Percentiles rank a stretch among this genome's conserved stretches.
Conservation (phyloP, 2,329 filamentous ascomycete species). For the Bimuria novae-zelandiae region DNA sequence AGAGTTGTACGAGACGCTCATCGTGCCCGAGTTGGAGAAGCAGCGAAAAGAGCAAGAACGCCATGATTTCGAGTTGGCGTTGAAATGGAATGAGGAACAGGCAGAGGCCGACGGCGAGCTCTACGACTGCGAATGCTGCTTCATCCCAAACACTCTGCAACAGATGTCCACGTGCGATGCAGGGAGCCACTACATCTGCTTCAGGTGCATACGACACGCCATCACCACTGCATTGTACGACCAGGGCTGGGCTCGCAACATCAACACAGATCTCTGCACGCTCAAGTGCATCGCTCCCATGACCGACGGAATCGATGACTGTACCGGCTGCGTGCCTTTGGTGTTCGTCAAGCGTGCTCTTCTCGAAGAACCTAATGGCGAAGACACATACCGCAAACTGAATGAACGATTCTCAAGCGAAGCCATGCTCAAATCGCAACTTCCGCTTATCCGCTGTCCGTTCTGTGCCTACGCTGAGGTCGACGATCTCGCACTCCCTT, state of each 20-base stretch:
- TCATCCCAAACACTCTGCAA: constrained; percentile 71
- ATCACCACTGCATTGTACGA: constrained; percentile 89
- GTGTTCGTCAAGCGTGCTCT: constrained; percentile 75
- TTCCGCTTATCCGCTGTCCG: constrained; percentile 81
- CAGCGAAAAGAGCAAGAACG: constrained; percentile 46
- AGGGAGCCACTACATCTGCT: constrained; percentile 74
- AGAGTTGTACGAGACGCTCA: constrained; percentile 54
- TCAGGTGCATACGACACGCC: constrained; percentile 80
- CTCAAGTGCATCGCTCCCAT: constrained; percentile 82
- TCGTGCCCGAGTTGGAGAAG: constrained; percentile 49
- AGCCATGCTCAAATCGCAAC: constrained; percentile 70
- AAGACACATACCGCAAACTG: constrained; percentile 73
- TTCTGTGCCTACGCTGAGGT: constrained; percentile 92
- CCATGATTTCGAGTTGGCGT: constrained; percentile 49
- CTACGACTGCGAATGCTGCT: constrained; percentile 80
- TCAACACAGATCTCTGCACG: constrained; percentile 73
- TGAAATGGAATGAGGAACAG: constrained; percentile 54
- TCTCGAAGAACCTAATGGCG: constrained; percentile 68
- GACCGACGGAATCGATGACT: constrained; percentile 57
- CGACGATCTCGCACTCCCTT: constrained; percentile 56
- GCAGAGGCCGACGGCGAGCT: constrained; percentile 53
- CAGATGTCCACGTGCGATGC: constrained; percentile 73
- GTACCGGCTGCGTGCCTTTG: constrained; percentile 72
- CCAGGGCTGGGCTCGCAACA: constrained; percentile 84
- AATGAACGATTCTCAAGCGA: constrained; percentile 81